Evolutionary conservation across 176 grass and related monocot species (phyloP).

Genomic region (Avena sativa): DNA sequence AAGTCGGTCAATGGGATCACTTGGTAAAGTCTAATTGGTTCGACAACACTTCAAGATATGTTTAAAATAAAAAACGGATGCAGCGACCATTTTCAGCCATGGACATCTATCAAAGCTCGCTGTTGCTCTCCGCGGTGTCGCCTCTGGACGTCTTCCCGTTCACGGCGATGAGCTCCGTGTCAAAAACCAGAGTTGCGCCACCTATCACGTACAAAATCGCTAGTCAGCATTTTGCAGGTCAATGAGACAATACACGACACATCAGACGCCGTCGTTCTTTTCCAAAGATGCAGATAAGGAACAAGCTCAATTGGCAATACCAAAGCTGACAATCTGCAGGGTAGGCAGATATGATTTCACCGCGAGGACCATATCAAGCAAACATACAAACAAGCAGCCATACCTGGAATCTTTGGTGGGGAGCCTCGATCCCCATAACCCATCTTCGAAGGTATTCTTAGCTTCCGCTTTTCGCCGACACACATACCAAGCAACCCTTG

Average conservation of each 20-base stretch:
- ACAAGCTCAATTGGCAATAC: conserved; percentile 12
- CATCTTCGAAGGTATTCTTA: conserved; percentile 90
- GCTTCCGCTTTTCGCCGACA: conserved; percentile 89
- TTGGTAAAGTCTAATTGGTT: too few species aligned
- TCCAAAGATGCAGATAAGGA: background rate
- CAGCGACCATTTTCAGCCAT: too few species aligned
- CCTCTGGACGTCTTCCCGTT: conserved; percentile 62
- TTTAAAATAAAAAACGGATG: too few species aligned
- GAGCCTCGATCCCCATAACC: conserved; percentile 86
- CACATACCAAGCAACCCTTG: conserved; percentile 95
- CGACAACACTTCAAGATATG: too few species aligned
- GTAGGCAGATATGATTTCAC: conserved; percentile 23
- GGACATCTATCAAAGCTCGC: conserved; percentile 50
- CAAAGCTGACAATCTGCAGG: conserved; percentile 14
- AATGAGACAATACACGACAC: background rate
- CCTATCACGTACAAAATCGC: conserved; percentile 48
- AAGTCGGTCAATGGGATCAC: too few species aligned
- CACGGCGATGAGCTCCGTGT: conserved; percentile 83
- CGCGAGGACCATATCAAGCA: conserved; percentile 31
- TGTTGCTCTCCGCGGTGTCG: conserved; percentile 22
- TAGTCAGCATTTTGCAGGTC: conserved; percentile 20
- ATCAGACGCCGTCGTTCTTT: background rate
- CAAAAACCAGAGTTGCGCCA: conserved; percentile 85
- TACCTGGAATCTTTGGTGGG: conserved; percentile 91
- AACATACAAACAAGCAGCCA: conserved; percentile 49